phyloP scores from a whole-genome alignment of 176 grass and related monocot species.

The Lolium rigidum region DNA sequence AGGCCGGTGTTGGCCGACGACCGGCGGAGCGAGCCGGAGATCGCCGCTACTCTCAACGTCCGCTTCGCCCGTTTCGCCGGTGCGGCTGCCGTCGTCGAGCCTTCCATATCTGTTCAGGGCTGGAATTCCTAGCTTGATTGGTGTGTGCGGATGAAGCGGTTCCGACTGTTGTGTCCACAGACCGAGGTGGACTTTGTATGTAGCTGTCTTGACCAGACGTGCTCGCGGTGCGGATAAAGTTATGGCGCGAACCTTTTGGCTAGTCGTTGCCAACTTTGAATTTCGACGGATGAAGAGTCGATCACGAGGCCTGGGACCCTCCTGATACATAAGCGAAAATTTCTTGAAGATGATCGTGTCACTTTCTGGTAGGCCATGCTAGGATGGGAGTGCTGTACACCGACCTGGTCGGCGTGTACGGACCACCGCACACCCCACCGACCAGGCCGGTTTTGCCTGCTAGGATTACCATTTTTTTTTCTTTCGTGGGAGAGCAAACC shows the following conservation, averaged over 20 bases:
- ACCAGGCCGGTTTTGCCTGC: no score
- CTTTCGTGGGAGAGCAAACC: no score
- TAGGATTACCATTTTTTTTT: not conserved
- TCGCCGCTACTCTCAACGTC: conserved; percentile 46
- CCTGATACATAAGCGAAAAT: not conserved
- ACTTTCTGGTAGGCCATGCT: not conserved
- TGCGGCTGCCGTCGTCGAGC: not conserved
- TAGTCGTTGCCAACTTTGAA: conserved; percentile 16
- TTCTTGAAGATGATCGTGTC: not conserved
- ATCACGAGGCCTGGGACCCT: not conserved
- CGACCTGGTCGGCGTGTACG: no score
- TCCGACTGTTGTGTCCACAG: not conserved
- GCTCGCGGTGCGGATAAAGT: not conserved
- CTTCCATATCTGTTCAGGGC: not conserved
- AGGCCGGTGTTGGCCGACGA: conserved; percentile 66
- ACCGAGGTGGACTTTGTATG: not conserved
- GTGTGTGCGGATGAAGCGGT: not conserved
- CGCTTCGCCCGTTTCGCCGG: not conserved
- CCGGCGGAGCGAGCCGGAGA: conserved; percentile 70
- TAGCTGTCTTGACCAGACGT: not conserved
- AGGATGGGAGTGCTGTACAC: no score
- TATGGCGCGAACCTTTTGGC: not conserved
- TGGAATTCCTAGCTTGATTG: not conserved
- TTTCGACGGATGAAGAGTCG: not conserved
- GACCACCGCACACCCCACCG: no score